Evolutionary conservation across 1,284 basidiomycete species (phyloP).

Genomic region (Ceratobasidium sp.): DNA sequence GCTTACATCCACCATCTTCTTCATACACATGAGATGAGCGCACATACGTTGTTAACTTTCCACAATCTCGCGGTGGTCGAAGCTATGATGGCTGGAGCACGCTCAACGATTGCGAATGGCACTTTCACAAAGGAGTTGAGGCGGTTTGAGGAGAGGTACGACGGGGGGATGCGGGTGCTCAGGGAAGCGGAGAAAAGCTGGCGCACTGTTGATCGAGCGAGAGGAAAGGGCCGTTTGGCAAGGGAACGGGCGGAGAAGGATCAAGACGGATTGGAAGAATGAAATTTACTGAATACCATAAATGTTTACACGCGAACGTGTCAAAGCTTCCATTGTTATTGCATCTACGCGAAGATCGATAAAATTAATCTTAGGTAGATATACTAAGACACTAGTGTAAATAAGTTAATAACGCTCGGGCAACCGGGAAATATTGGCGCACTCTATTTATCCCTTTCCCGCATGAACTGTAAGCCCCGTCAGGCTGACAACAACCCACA

Average conservation of each 20-base stretch:
- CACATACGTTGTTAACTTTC: constrained; percentile 73
- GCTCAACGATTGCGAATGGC: constrained; percentile 51
- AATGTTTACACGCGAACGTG: too few relatives aligned
- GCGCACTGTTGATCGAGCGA: constrained; percentile 68
- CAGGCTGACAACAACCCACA: constrained; percentile 43
- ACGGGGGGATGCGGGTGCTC: constrained; percentile 59
- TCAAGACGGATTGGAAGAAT: constrained; percentile 18
- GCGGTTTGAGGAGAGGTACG: constrained; percentile 64
- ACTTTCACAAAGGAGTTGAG: constrained; percentile 62
- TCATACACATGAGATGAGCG: constrained; percentile 87
- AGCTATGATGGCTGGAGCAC: constrained; percentile 68
- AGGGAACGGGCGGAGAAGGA: constrained; percentile 60
- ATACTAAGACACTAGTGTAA: too few relatives aligned
- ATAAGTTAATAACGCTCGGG: too few relatives aligned
- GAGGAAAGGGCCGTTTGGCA: constrained; percentile 72
- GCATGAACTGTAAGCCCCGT: constrained; percentile 42
- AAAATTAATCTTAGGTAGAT: too few relatives aligned
- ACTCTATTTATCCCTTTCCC: constrained; percentile 7
- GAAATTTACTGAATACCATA: neutral
- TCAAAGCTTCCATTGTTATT: too few relatives aligned
- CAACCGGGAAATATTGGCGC: too few relatives aligned
- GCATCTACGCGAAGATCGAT: too few relatives aligned
- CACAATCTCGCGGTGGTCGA: constrained; percentile 78
- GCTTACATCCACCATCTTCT: constrained; percentile 84
- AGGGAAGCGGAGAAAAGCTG: constrained; percentile 64